Conservation (phyloP, 192 early-diverging fungal genomes). For the Spizellomyces sp. region DNA sequence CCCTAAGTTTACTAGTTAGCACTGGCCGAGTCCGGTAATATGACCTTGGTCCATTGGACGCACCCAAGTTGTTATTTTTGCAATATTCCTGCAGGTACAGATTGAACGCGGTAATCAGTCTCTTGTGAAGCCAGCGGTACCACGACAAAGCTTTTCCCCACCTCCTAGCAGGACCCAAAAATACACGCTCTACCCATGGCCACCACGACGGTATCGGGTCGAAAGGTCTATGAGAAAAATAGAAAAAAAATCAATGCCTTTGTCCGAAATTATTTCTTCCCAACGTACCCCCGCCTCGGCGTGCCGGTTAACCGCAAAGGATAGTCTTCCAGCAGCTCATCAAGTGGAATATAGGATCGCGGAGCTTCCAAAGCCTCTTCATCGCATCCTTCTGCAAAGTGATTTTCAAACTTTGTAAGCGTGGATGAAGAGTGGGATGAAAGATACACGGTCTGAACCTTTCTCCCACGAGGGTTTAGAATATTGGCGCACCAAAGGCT, state of each 20-base stretch:
- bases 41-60: background rate
- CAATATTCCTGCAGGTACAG: slow-evolving; percentile 13
- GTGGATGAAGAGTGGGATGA: too few relatives aligned
- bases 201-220: slow-evolving; percentile 19
- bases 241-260: too few relatives aligned
- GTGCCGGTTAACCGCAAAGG: slow-evolving; percentile 9
- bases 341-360: background rate
- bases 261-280: too few relatives aligned
- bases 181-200: slow-evolving; percentile 23
- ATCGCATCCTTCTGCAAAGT: too few relatives aligned
- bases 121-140: background rate
- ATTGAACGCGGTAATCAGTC: background rate
- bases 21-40: too few relatives aligned
- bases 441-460: too few relatives aligned
- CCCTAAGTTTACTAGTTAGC: background rate
- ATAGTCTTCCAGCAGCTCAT: slow-evolving; percentile 9
- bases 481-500: too few relatives aligned
- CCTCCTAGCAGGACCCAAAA: slow-evolving; percentile 17
- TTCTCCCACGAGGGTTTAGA: too few relatives aligned
- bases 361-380: too few relatives aligned
- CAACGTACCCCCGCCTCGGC: background rate
- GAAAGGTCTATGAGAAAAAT: slow-evolving; percentile 2
- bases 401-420: too few relatives aligned
- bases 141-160: background rate
- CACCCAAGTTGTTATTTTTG: slow-evolving; percentile 13